phyloP scores from a whole-genome alignment of 192 early-diverging fungal species.

The Coemansia sp. region DNA sequence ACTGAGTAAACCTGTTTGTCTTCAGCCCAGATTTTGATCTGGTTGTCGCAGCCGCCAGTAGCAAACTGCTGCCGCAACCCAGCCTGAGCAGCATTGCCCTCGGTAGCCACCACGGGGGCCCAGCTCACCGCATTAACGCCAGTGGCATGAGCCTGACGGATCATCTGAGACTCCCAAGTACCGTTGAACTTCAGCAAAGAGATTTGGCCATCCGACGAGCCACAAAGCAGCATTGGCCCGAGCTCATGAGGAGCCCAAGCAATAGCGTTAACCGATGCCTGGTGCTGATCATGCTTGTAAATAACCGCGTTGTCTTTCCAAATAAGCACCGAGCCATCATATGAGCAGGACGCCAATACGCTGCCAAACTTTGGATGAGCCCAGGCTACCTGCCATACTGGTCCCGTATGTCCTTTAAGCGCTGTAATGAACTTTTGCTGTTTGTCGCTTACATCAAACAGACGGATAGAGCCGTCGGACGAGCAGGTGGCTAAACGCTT shows the following conservation, averaged over 20 bases:
- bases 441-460: conserved; percentile 81
- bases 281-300: conserved; percentile 84
- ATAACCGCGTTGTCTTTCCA: conserved; percentile 85
- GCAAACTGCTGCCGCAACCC: conserved; percentile 77
- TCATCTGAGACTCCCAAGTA: conserved; percentile 71
- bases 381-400: conserved; percentile 99
- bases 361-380: conserved; percentile 97
- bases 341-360: conserved; percentile 93
- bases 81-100: conserved; percentile 39
- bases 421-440: conserved; percentile 48
- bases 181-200: conserved; percentile 92
- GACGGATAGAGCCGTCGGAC: conserved; percentile 88
- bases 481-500: conserved; percentile 96
- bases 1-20: conserved; percentile 79
- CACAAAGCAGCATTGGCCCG: conserved; percentile 87
- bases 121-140: conserved; percentile 93
- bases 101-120: conserved; percentile 81
- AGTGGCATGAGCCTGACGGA: conserved; percentile 83
- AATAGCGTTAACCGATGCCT: conserved; percentile 95
- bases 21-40: conserved; percentile 92
- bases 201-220: conserved; percentile 92
- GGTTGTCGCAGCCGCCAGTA: conserved; percentile 93
- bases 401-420: conserved; percentile 82
- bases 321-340: conserved; percentile 92
- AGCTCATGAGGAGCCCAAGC: conserved; percentile 97